Conservation (phyloP, 768 basidiomycete genomes). For the Mycena sanguinolenta region DNA sequence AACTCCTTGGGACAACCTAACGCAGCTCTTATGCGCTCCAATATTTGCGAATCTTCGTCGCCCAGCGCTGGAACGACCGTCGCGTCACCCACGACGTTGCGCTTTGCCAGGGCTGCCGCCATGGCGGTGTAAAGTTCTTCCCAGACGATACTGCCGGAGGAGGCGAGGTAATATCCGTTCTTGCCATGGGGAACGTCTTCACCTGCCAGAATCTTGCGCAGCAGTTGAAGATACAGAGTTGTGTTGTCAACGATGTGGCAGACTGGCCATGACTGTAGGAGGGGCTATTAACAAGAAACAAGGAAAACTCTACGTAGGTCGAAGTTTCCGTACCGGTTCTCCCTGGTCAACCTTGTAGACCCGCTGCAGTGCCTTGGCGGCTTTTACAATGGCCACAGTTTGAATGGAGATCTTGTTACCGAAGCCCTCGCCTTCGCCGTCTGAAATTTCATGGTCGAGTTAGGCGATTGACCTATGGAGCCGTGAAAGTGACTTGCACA, state of each 20-base stretch:
- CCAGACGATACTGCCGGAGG: constrained; percentile 2
- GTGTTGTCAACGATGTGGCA: background rate
- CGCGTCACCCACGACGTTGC: background rate
- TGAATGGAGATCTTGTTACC: background rate
- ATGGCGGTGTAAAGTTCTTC: background rate
- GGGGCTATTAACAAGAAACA: background rate
- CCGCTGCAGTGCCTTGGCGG: background rate
- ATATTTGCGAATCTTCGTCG: background rate
- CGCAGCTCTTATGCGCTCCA: background rate
- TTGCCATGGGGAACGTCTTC: background rate
- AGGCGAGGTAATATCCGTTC: background rate
- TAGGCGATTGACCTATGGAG: background rate
- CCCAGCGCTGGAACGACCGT: background rate
- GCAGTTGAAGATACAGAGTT: background rate
- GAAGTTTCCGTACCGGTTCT: background rate
- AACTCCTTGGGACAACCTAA: background rate
- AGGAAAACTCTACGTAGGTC: background rate
- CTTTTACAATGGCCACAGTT: background rate
- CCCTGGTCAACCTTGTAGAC: constrained; percentile 1
- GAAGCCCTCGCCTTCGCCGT: background rate
- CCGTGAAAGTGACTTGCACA: background rate
- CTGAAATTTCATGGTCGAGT: background rate
- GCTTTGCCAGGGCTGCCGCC: background rate
- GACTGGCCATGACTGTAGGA: background rate
- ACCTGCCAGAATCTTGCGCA: background rate